These are phyloP conservation scores for Proteromonas lacertae DNA, from an alignment of 352 stramenopile species.

Conservation along the genomic window DNA sequence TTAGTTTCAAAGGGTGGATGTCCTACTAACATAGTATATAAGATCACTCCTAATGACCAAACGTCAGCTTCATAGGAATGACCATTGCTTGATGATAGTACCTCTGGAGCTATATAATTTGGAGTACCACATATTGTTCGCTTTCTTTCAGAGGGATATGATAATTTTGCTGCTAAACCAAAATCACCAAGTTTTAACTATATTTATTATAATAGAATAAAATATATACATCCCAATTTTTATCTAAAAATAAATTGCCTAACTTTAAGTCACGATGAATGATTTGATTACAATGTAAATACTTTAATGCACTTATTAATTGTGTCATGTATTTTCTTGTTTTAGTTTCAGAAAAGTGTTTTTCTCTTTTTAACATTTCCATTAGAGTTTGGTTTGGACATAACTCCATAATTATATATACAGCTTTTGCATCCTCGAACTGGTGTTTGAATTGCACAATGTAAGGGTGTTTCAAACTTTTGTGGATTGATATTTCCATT, in stretches of 20 bases:
- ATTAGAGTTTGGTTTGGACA: constrained; percentile 81
- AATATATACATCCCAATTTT: too few relatives aligned
- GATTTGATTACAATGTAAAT: constrained; percentile 60
- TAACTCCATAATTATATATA: constrained; percentile 84
- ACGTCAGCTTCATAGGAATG: constrained; percentile 93
- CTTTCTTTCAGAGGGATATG: constrained; percentile 53
- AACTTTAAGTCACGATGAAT: constrained; percentile 93
- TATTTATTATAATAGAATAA: constrained; percentile 19
- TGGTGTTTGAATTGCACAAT: constrained; percentile 88
- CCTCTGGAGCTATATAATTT: constrained; percentile 63
- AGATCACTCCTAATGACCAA: constrained; percentile 82
- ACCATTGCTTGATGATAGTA: constrained; percentile 47
- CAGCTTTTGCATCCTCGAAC: constrained; percentile 81
- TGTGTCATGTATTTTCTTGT: constrained; percentile 58
- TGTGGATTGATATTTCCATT: constrained; percentile 94
- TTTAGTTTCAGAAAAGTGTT: constrained; percentile 65
- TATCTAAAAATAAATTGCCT: constrained; percentile 77
- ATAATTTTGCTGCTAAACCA: constrained; percentile 32
- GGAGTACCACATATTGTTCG: constrained; percentile 72
- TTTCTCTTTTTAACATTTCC: constrained; percentile 66
- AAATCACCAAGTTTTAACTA: constrained; percentile 30
- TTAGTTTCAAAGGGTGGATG: constrained; percentile 82
- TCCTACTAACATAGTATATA: constrained; percentile 79
- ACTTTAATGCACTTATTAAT: constrained; percentile 54
- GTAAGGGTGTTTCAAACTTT: constrained; percentile 56